These are phyloP conservation scores for Alternaria postmessia DNA, from an alignment of 2,329 filamentous ascomycete genomes.

Conservation along the genomic window DNA sequence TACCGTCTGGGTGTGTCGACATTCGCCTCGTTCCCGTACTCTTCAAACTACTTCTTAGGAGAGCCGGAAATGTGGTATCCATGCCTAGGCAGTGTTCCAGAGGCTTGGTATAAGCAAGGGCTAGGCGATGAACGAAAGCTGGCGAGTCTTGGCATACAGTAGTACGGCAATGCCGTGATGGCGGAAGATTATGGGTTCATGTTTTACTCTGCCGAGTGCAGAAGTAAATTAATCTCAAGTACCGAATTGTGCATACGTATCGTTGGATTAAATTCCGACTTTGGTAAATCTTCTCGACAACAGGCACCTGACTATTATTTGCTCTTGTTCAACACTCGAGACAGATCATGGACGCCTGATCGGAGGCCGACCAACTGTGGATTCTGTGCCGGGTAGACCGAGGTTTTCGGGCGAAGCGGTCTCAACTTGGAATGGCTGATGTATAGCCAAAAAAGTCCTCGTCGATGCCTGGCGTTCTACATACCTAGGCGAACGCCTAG, in stretches of 20 bases:
- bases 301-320: not conserved
- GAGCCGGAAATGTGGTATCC: slow-evolving; percentile 1
- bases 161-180: not conserved
- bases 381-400: not conserved
- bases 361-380: not conserved
- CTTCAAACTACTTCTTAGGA: slow-evolving; percentile 1
- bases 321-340: not conserved
- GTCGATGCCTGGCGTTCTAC: not conserved
- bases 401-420: not conserved
- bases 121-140: slow-evolving; percentile 3
- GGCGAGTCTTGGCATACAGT: slow-evolving; percentile 1
- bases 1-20: slow-evolving; percentile 10
- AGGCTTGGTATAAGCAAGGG: slow-evolving; percentile 10
- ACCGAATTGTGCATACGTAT: not conserved
- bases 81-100: slow-evolving; percentile 11
- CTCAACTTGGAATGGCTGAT: not conserved
- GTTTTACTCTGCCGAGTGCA: not conserved
- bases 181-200: not conserved
- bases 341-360: not conserved
- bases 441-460: not conserved
- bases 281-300: not conserved
- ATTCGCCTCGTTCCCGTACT: slow-evolving; percentile 3
- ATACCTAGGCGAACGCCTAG: not conserved
- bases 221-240: not conserved
- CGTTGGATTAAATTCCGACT: not conserved